phyloP scores from a whole-genome alignment of 306 rosid genomes.

The Nissolia schottii region DNA sequence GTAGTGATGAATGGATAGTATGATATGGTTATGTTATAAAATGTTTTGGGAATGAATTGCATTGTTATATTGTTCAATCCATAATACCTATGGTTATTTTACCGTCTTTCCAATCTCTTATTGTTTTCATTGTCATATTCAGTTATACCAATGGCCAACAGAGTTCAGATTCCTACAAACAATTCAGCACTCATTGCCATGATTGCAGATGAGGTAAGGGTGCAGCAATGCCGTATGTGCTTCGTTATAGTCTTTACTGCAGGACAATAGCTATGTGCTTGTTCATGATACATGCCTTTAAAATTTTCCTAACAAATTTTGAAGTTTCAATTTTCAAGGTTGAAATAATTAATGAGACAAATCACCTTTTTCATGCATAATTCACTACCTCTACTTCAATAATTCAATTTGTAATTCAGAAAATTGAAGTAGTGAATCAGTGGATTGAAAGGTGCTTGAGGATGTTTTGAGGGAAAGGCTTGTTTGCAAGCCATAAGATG shows the following conservation, averaged over 20 bases:
- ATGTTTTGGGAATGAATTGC: background rate
- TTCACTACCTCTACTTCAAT: background rate
- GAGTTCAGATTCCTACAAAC: conserved; percentile 46
- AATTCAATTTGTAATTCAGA: background rate
- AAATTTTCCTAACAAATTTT: background rate
- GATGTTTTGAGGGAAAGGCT: background rate
- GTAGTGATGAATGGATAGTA: background rate
- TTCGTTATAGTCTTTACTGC: background rate
- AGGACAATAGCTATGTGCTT: background rate
- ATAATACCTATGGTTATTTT: background rate
- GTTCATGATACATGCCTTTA: background rate
- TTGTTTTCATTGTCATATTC: conserved; percentile 8
- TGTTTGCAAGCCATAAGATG: background rate
- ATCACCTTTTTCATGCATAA: background rate
- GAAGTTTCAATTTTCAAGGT: background rate
- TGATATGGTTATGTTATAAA: background rate
- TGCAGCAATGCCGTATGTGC: background rate
- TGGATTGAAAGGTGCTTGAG: background rate
- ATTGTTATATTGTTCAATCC: background rate
- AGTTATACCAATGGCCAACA: conserved; percentile 60
- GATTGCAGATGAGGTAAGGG: conserved; percentile 89
- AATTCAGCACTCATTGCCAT: conserved; percentile 79
- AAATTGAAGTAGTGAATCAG: background rate
- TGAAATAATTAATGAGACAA: background rate
- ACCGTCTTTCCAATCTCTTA: background rate